Evolutionary conservation across 768 basidiomycete genomes (phyloP).

Genomic region (Suillus tomentosus): DNA sequence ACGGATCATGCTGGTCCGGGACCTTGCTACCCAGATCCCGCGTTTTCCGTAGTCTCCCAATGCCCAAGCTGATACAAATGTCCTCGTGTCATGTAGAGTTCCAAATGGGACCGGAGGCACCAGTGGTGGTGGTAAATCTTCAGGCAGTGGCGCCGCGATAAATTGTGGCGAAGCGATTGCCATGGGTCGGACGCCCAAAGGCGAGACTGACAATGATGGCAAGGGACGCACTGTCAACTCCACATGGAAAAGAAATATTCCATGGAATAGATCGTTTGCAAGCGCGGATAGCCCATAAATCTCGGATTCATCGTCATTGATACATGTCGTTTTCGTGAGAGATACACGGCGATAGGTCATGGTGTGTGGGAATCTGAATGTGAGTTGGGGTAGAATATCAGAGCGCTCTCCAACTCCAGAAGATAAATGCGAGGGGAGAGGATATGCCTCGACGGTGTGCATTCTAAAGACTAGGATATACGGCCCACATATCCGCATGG

Average conservation of each 20-base stretch:
- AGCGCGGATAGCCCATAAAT: conserved; percentile 43
- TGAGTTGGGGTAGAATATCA: conserved; percentile 20
- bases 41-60: conserved; percentile 25
- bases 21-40: conserved; percentile 27
- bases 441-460: conserved; percentile 50
- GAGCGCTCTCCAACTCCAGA: conserved; percentile 15
- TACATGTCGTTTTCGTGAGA: conserved; percentile 42
- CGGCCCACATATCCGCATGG: conserved; percentile 46
- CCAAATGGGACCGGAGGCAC: too few species aligned
- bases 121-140: background rate
- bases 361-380: conserved; percentile 27
- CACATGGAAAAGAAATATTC: conserved; percentile 53
- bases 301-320: conserved; percentile 36
- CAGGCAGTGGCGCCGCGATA: background rate
- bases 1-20: conserved; percentile 19
- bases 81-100: background rate
- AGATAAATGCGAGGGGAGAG: conserved; percentile 19
- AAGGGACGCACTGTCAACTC: conserved; percentile 27
- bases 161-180: conserved; percentile 21
- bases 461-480: conserved; percentile 55
- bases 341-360: conserved; percentile 40
- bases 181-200: conserved; percentile 48
- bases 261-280: conserved; percentile 43
- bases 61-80: conserved; percentile 21
- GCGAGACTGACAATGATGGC: conserved; percentile 41